Evolutionary conservation across 1,139 yeast species (phyloP).

Genomic region (Taphrina pruni): DNA sequence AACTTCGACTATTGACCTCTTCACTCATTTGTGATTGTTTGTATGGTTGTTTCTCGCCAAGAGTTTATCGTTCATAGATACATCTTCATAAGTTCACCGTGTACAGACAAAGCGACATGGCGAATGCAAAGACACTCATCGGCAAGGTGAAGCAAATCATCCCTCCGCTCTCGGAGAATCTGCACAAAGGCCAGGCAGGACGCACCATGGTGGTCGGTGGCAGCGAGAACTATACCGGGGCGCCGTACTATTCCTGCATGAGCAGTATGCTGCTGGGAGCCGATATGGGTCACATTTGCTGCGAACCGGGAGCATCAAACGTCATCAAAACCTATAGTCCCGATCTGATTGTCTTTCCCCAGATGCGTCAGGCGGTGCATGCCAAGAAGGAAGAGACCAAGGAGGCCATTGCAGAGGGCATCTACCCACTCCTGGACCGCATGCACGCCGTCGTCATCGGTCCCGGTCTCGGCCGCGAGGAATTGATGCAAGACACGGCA

Average conservation of each 20-base stretch:
- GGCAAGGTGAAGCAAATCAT: constrained; percentile 36
- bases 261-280: constrained; percentile 66
- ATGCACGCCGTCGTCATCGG: constrained; percentile 86
- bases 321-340: constrained; percentile 89
- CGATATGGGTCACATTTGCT: constrained; percentile 84
- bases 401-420: constrained; percentile 61
- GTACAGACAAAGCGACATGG: constrained; percentile 6
- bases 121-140: constrained; percentile 13
- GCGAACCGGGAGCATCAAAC: constrained; percentile 77
- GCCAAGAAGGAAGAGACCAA: constrained; percentile 21
- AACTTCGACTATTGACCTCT: too few relatives aligned
- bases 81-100: background rate
- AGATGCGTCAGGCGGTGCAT: constrained; percentile 56
- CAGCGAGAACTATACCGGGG: constrained; percentile 93
- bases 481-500: constrained; percentile 66
- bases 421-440: constrained; percentile 62
- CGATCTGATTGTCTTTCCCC: constrained; percentile 95
- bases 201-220: constrained; percentile 89
- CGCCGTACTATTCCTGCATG: constrained; percentile 76
- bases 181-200: constrained; percentile 95
- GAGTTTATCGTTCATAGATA: too few relatives aligned
- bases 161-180: constrained; percentile 47
- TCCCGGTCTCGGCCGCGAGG: constrained; percentile 91
- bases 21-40: too few relatives aligned
- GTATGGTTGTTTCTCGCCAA: too few relatives aligned